Base-by-base conservation (phyloP, 2,329 filamentous ascomycete species). In the Fusarium ramigenum region DNA sequence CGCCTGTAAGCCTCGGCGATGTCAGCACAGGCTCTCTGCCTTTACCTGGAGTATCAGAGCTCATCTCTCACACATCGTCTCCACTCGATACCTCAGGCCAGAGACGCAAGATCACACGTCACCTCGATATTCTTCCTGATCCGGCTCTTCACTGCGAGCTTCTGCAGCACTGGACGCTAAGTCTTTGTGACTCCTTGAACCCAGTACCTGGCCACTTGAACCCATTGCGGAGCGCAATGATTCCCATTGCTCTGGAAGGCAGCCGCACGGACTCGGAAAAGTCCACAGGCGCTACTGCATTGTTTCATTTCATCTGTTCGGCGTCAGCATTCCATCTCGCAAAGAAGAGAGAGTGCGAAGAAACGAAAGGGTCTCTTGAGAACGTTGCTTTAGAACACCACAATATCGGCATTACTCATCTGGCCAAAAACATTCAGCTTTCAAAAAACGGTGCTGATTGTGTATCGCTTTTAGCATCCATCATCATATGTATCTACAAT, bases 271-370 rank as follows among this genome's bases (percentile, higher is more conserved):
- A 78, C 19, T 57, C 76, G 1, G 68, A 69, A 28, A 60, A 57
- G 4, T 72, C 75, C 1, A 77, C 75, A 1, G 75, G 75, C 0
- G 75, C 75, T 8, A 77, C 75, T 0, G 70, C 74, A 0, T 12
- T 77, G 9, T 77, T 78, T 3, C 74, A 77, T 21, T 74, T 77
- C 30, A 77, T 77, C 23, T 77, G 74, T n/a, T 74, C 75, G 2
- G 75, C 75, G 2, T 75, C 75, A 0, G 75, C 74, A 1, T 77
- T 78, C 14, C 74, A 77, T 7, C 53, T 77, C 3, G 63, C 74
- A 4, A 75, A 68, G 34, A 75, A 65, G 14, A 60, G 68, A 4
- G 52, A 25, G 3, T 59, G 63, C 0, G 49, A 73, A 12, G 76
- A 70, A 8, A 62, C 72, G 1, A 64, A 61, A 32, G 62, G 72